Evolutionary conservation across 495 filamentous ascomycete genomes (phyloP).

Genomic region (Neurospora sp.): DNA sequence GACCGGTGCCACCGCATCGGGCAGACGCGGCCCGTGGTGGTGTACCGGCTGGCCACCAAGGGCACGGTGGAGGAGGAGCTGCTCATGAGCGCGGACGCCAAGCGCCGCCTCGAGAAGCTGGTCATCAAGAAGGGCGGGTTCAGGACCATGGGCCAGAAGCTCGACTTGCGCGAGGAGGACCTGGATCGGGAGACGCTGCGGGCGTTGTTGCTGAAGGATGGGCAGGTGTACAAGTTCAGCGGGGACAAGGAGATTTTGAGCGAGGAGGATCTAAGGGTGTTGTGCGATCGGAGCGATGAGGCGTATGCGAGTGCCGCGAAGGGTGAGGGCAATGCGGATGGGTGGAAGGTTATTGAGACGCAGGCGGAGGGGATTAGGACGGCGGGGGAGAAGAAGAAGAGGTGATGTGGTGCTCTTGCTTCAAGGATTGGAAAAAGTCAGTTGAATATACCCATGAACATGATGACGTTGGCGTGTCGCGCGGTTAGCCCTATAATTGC

Average conservation of each 20-base stretch:
- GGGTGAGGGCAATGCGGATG: constrained; percentile 52
- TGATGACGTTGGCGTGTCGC: neutral
- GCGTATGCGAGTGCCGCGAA: constrained; percentile 74
- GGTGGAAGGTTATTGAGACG: constrained; percentile 63
- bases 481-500: too few relatives aligned
- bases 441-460: neutral
- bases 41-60: constrained; percentile 92
- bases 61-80: constrained; percentile 86
- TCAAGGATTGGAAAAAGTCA: neutral
- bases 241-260: constrained; percentile 55
- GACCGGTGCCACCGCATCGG: constrained; percentile 93
- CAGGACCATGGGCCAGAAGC: constrained; percentile 49
- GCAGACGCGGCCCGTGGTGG: constrained; percentile 80
- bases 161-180: constrained; percentile 34
- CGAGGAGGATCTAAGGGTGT: constrained; percentile 62
- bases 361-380: constrained; percentile 32
- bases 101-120: constrained; percentile 86
- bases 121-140: constrained; percentile 90
- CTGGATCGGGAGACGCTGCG: constrained; percentile 50
- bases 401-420: neutral
- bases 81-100: constrained; percentile 80
- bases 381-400: constrained; percentile 10
- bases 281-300: constrained; percentile 77
- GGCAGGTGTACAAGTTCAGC: constrained; percentile 50
- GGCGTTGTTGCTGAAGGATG: constrained; percentile 51